Percentiles rank a stretch among this genome's conserved stretches.
phyloP scores from a whole-genome alignment of 805 yeast species.

The Candida jianshihensis region DNA sequence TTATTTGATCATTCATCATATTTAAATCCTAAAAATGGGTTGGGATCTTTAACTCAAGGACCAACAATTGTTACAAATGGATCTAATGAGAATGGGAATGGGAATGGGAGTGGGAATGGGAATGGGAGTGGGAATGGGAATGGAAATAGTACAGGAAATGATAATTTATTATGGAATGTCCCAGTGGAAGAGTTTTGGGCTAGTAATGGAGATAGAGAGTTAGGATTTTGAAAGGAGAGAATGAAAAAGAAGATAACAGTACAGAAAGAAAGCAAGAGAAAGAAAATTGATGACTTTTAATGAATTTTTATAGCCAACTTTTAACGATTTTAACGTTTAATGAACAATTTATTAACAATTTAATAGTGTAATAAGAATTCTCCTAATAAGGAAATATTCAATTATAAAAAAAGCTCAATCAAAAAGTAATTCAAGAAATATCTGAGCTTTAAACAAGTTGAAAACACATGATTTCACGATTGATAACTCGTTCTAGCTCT shows the following conservation, averaged over 20 bases:
- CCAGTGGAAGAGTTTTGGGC: slow-evolving; percentile 43
- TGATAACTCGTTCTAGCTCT: too few species aligned
- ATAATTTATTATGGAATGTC: slow-evolving; percentile 20
- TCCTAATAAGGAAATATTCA: too few species aligned
- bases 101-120: not conserved
- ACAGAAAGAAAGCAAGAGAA: not conserved
- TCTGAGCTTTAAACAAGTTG: too few species aligned
- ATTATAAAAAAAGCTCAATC: too few species aligned
- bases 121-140: not conserved
- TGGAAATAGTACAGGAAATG: not conserved
- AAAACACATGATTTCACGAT: too few species aligned
- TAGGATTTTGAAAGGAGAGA: slow-evolving; percentile 30
- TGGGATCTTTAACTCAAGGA: slow-evolving; percentile 1
- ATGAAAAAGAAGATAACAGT: not conserved
- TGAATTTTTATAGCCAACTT: too few species aligned
- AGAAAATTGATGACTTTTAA: not conserved
- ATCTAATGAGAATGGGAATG: not conserved
- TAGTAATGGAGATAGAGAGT: slow-evolving; percentile 41
- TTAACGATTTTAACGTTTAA: too few species aligned
- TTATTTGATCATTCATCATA: slow-evolving; percentile 20
- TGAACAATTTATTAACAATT: too few species aligned
- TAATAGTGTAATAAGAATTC: too few species aligned
- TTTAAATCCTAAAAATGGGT: not conserved
- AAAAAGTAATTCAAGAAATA: too few species aligned
- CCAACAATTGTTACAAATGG: not conserved